Percentiles rank a stretch among this genome's conserved stretches.
Evolutionary conservation across 495 filamentous ascomycete genomes (phyloP).

Genomic region (Podospora pseudoanserina): DNA sequence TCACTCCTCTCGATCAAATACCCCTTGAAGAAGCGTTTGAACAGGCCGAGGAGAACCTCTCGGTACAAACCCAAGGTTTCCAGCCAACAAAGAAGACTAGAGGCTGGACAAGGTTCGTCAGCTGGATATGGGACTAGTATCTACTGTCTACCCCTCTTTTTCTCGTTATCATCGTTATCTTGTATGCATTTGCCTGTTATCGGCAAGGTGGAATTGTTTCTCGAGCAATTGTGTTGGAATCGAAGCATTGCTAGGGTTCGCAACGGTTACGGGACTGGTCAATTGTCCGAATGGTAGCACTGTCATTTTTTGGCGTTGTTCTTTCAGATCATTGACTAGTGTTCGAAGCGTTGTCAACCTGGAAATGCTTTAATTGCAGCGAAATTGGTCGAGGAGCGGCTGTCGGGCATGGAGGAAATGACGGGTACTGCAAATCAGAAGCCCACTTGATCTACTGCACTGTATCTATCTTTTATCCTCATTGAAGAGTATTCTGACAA

Average conservation of each 20-base stretch:
- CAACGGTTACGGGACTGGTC: background rate
- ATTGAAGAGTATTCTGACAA: too few relatives aligned
- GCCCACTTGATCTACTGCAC: too few relatives aligned
- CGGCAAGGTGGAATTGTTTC: background rate
- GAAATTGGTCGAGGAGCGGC: too few relatives aligned
- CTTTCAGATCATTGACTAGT: too few relatives aligned
- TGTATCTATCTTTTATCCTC: too few relatives aligned
- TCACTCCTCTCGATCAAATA: constrained; percentile 51
- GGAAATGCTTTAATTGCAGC: too few relatives aligned
- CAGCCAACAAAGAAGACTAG: constrained; percentile 21
- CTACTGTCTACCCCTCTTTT: background rate
- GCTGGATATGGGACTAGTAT: constrained; percentile 44
- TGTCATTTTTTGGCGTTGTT: too few relatives aligned
- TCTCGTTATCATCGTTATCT: background rate
- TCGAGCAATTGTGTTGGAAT: background rate
- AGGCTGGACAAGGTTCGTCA: constrained; percentile 29
- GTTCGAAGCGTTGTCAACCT: too few relatives aligned
- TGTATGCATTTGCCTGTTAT: background rate
- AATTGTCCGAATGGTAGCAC: too few relatives aligned
- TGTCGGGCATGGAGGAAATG: too few relatives aligned
- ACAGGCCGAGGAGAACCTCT: constrained; percentile 30
- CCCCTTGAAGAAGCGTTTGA: constrained; percentile 42
- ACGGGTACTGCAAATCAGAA: too few relatives aligned
- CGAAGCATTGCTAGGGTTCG: background rate
- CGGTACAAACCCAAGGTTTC: constrained; percentile 31